A percentile compares a stretch with the other conserved stretches of the same genome.
These are phyloP conservation scores for Lactarius hengduanensis DNA, from an alignment of 768 basidiomycete species.

Conservation along the genomic window DNA sequence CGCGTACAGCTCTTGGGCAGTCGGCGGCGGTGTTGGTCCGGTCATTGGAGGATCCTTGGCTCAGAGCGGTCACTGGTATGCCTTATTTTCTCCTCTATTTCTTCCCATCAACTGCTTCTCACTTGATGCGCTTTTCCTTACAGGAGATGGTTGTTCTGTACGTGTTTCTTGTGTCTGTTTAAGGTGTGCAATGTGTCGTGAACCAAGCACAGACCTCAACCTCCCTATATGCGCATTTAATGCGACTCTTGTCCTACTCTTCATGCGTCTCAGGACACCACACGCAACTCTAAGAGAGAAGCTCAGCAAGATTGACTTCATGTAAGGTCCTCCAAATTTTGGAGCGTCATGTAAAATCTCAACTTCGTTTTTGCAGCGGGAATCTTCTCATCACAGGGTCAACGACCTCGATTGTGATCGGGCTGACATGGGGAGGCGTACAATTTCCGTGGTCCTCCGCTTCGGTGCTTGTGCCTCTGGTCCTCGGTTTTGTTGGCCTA, in stretches of 20 bases:
- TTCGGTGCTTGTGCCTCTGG: constrained; percentile 43
- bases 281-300: constrained; percentile 36
- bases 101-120: not conserved
- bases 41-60: constrained; percentile 35
- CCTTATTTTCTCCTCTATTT: not conserved
- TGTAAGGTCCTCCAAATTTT: constrained; percentile 32
- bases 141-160: constrained; percentile 31
- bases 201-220: constrained; percentile 37
- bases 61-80: constrained; percentile 24
- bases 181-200: not conserved
- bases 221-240: constrained; percentile 38
- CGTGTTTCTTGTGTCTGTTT: constrained; percentile 1
- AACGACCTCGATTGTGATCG: constrained; percentile 35
- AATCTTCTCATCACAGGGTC: constrained; percentile 37
- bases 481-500: constrained; percentile 42
- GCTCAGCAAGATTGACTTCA: constrained; percentile 40
- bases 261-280: constrained; percentile 39
- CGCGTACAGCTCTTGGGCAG: constrained; percentile 31
- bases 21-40: constrained; percentile 35
- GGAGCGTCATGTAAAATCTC: not conserved
- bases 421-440: constrained; percentile 45
- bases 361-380: constrained; percentile 34
- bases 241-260: constrained; percentile 33
- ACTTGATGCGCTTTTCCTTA: not conserved
- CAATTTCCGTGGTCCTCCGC: constrained; percentile 42